Evolutionary conservation across 225 moss, liverwort and hornwort species (phyloP).

Genomic region (Ulota crispa): DNA sequence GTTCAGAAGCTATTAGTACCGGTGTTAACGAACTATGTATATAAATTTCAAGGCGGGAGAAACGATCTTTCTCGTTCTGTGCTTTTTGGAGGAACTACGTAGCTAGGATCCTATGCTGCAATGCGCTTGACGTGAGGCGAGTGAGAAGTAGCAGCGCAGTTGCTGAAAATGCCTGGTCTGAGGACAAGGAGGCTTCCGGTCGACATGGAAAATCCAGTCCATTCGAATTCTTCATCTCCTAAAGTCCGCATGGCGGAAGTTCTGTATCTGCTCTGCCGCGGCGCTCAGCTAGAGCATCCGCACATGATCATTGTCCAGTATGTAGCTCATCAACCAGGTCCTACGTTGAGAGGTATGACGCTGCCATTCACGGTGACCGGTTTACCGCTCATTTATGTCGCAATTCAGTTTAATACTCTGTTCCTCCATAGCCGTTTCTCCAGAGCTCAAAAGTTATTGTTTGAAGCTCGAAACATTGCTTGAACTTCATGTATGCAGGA

Average conservation of each 20-base stretch:
- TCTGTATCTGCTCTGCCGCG: conserved; percentile 65
- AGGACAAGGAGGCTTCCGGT: conserved; percentile 12
- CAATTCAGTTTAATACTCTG: background rate
- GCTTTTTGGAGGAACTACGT: background rate
- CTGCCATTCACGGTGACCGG: background rate
- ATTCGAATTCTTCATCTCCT: background rate
- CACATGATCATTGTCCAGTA: conserved; percentile 71
- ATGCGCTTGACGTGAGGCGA: conserved; percentile 17
- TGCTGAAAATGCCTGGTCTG: conserved; percentile 26
- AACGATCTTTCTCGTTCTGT: background rate
- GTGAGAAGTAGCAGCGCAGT: conserved; percentile 16
- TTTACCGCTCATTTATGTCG: conserved; percentile 2
- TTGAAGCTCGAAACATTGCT: background rate
- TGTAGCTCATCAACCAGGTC: conserved; percentile 51
- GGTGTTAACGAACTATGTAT: background rate
- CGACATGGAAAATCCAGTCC: conserved; percentile 15
- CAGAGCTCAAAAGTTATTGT: background rate
- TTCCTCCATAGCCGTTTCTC: background rate
- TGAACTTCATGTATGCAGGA: background rate
- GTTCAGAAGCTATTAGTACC: background rate
- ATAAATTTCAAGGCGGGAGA: background rate
- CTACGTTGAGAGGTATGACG: conserved; percentile 59
- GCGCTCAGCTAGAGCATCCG: conserved; percentile 64
- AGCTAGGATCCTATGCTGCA: background rate
- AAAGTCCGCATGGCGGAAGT: conserved; percentile 48